phyloP scores from a whole-genome alignment of 2,329 filamentous ascomycete species.

The Trichophyton rubrum region DNA sequence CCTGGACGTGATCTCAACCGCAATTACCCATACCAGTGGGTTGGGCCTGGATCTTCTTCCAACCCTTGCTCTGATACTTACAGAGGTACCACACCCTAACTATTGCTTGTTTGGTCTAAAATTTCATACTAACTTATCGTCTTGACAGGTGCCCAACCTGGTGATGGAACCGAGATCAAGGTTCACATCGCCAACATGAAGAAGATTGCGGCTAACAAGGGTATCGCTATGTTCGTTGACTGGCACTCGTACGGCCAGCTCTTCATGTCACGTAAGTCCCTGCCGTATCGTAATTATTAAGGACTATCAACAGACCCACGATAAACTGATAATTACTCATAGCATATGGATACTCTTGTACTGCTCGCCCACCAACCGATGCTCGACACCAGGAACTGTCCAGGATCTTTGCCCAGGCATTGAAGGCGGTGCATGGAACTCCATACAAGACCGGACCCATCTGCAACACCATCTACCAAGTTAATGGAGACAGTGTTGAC shows the following conservation, averaged over 20 bases:
- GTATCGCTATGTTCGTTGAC: constrained; percentile 51
- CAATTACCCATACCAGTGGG: constrained; percentile 45
- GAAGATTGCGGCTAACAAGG: constrained; percentile 34
- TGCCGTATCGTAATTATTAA: not conserved
- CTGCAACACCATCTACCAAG: constrained; percentile 51
- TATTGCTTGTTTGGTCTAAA: not conserved
- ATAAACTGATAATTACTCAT: not conserved
- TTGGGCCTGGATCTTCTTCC: constrained; percentile 37
- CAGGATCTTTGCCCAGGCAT: constrained; percentile 38
- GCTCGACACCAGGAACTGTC: constrained; percentile 40
- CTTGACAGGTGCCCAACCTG: constrained; percentile 25
- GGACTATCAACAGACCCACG: not conserved
- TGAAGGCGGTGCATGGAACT: constrained; percentile 43
- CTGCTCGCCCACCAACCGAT: constrained; percentile 35
- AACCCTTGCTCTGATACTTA: constrained; percentile 42
- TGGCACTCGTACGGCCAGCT: constrained; percentile 53
- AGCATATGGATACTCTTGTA: constrained; percentile 49
- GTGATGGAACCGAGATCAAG: constrained; percentile 42
- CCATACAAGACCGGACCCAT: constrained; percentile 35
- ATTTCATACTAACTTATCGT: not conserved
- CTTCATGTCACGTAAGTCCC: constrained; percentile 31
- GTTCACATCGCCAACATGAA: constrained; percentile 39
- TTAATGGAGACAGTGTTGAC: constrained; percentile 30
- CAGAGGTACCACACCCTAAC: constrained; percentile 16
- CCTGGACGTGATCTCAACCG: constrained; percentile 46